Percentiles rank a stretch among this genome's conserved stretches.
Evolutionary conservation across 768 basidiomycete genomes (phyloP).

Genomic region (Kwoniella sp.): DNA sequence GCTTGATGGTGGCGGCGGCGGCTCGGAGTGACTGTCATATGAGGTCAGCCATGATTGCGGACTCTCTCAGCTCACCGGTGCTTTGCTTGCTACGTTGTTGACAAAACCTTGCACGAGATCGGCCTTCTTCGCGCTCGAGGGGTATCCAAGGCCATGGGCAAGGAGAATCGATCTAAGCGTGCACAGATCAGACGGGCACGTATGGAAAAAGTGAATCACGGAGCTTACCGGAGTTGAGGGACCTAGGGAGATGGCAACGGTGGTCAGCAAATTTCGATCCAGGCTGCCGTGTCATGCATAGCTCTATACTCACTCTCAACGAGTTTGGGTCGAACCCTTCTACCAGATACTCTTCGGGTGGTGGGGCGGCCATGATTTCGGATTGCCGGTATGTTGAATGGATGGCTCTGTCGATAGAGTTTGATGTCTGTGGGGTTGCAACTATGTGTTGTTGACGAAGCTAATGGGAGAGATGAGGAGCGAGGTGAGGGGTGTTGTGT

Average conservation of each 20-base stretch:
- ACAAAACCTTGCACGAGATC: constrained; percentile 49
- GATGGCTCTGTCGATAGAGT: not conserved
- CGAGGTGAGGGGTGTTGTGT: too few species aligned
- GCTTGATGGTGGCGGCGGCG: constrained; percentile 22
- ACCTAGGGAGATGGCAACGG: constrained; percentile 28
- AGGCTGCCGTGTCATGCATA: not conserved
- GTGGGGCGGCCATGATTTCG: constrained; percentile 36
- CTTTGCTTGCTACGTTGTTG: constrained; percentile 36
- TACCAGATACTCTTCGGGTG: constrained; percentile 40
- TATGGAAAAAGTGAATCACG: not conserved
- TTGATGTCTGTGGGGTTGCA: not conserved
- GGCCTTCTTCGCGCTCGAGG: constrained; percentile 47
- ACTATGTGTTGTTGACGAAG: too few species aligned
- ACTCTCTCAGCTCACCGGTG: constrained; percentile 28
- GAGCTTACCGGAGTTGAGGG: constrained; percentile 47
- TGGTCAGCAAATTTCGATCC: constrained; percentile 1
- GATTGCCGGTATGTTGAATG: not conserved
- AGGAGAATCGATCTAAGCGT: constrained; percentile 50
- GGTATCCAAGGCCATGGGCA: constrained; percentile 32
- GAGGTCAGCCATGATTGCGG: not conserved
- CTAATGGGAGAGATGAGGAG: too few species aligned
- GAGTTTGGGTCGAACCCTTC: constrained; percentile 44
- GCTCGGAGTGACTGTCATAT: constrained; percentile 16
- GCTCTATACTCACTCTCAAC: constrained; percentile 36
- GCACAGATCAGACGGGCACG: not conserved